phyloP scores from a whole-genome alignment of 2,329 filamentous ascomycete genomes.

The Calonectria pseudoreteaudii region DNA sequence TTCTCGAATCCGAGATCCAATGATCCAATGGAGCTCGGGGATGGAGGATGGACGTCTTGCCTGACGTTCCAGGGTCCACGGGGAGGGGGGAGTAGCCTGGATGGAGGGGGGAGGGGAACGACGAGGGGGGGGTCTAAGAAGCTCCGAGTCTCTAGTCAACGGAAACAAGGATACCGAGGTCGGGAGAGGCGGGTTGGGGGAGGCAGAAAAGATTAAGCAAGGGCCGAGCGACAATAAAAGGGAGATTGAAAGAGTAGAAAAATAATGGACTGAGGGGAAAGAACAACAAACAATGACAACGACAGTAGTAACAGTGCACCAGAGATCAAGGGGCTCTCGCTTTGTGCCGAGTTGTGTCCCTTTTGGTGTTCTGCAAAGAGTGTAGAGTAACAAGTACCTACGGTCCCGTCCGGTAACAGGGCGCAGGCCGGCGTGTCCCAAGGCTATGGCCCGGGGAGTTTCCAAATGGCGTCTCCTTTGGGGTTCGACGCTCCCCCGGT shows the following conservation, averaged over 20 bases:
- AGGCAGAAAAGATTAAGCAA: neutral
- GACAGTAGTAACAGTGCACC: neutral
- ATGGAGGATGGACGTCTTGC: conserved; percentile 24
- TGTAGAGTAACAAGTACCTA: conserved; percentile 9
- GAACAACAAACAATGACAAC: neutral
- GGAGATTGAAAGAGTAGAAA: conserved; percentile 2
- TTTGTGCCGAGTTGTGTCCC: neutral
- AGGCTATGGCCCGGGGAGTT: conserved; percentile 18
- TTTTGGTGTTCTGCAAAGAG: neutral
- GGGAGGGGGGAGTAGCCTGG: conserved; percentile 10
- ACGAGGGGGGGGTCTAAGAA: conserved; percentile 15
- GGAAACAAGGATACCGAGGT: conserved; percentile 23
- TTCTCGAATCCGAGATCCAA: conserved; percentile 29
- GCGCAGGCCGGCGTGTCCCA: conserved; percentile 7
- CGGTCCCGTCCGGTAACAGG: neutral
- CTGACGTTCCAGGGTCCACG: conserved; percentile 27
- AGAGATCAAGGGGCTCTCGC: conserved; percentile 14
- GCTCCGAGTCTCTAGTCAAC: conserved; percentile 19
- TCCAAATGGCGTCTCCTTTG: conserved; percentile 22
- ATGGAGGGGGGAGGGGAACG: conserved; percentile 9
- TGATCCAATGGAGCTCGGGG: conserved; percentile 23
- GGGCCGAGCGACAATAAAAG: neutral
- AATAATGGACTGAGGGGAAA: neutral
- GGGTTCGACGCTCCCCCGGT: conserved; percentile 20
- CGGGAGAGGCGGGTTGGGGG: conserved; percentile 15